A percentile compares a stretch with the other conserved stretches of the same genome.
phyloP scores from a whole-genome alignment of 257 asterid genomes.

The Rehmannia glutinosa region DNA sequence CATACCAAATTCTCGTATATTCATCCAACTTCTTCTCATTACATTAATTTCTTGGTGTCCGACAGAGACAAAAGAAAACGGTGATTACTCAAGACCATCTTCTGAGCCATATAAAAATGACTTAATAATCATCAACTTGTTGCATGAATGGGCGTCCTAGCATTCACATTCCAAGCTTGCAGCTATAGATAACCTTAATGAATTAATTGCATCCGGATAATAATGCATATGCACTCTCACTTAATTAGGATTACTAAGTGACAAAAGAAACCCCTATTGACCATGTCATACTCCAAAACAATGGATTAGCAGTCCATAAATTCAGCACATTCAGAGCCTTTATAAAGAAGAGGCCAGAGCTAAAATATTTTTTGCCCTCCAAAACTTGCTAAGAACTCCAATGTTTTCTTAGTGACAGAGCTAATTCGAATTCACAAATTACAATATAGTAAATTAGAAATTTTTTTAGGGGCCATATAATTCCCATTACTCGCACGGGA shows the following conservation, averaged over 20 bases:
- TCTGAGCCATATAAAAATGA: too few species aligned
- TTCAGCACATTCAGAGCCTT: not conserved
- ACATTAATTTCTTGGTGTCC: too few species aligned
- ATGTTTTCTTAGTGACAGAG: not conserved
- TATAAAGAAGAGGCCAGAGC: not conserved
- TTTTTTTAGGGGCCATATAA: too few species aligned
- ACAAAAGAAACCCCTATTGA: not conserved
- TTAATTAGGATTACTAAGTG: not conserved
- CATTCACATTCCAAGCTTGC: not conserved
- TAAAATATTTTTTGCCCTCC: not conserved
- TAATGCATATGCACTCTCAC: not conserved
- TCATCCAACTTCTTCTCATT: too few species aligned
- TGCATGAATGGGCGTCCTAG: not conserved
- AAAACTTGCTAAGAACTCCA: not conserved
- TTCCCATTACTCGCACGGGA: not conserved
- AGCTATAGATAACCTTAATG: not conserved
- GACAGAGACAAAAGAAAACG: too few species aligned
- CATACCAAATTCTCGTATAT: too few species aligned
- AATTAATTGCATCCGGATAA: slow-evolving; percentile 1
- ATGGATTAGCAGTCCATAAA: not conserved
- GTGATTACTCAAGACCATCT: too few species aligned
- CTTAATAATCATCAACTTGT: too few species aligned
- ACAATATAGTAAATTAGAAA: not conserved
- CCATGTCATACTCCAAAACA: not conserved
- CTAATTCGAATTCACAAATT: slow-evolving; percentile 9